phyloP scores from a whole-genome alignment of 163 green algal species.

The Coccomyxa subellipsoidea region DNA sequence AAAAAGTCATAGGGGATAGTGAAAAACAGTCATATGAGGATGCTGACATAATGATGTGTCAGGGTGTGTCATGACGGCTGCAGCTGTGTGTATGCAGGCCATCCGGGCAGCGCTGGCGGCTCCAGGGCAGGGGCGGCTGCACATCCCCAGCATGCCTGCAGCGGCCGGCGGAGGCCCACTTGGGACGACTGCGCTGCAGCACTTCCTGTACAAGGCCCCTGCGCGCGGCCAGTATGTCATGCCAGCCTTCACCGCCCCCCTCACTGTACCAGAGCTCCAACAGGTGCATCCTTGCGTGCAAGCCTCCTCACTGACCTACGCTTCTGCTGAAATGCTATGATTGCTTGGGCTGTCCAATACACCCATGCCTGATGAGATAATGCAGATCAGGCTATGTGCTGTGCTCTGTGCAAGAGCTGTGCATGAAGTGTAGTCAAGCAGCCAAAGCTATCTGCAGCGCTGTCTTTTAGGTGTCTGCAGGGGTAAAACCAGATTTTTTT shows the following conservation, averaged over 20 bases:
- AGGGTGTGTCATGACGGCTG: neutral
- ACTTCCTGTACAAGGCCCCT: slow-evolving; percentile 40
- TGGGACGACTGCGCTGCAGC: slow-evolving; percentile 40
- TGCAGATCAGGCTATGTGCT: neutral
- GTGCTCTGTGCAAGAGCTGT: neutral
- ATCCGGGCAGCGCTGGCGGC: neutral
- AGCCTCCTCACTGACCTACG: neutral
- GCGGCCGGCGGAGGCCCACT: slow-evolving; percentile 24
- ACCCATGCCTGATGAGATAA: neutral
- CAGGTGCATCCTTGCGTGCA: neutral
- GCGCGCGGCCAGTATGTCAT: slow-evolving; percentile 32
- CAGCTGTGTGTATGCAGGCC: neutral
- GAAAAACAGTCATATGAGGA: no score
- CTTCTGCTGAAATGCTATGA: neutral
- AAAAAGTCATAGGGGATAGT: neutral
- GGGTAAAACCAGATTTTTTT: no score
- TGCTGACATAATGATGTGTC: no score
- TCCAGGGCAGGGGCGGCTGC: slow-evolving; percentile 8
- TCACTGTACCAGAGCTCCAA: neutral
- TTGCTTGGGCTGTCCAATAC: neutral
- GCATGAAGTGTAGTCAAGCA: neutral
- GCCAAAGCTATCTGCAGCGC: neutral
- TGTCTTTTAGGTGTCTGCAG: neutral
- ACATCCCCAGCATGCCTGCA: slow-evolving; percentile 23
- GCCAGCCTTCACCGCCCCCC: slow-evolving; percentile 16